A percentile compares a stretch with the other conserved stretches of the same genome.
phyloP scores from a whole-genome alignment of 805 yeast species.

The Candida ipomoeae region DNA sequence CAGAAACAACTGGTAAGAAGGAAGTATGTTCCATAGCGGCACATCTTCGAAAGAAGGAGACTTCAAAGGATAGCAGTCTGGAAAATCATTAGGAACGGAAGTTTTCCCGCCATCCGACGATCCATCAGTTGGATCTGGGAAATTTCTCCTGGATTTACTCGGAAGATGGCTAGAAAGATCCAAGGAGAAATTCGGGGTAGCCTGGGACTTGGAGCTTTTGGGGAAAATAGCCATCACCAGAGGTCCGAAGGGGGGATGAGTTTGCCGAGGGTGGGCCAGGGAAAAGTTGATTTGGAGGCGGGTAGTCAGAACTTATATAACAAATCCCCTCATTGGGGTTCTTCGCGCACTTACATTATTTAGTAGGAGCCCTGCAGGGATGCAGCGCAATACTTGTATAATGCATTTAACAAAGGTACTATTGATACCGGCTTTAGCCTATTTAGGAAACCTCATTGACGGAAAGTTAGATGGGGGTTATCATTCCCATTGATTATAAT shows the following conservation, averaged over 20 bases:
- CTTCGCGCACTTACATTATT: neutral
- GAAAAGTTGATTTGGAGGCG: neutral
- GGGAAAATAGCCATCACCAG: slow-evolving; percentile 11
- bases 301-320: neutral
- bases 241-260: neutral
- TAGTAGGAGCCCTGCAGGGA: neutral
- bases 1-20: slow-evolving; percentile 30
- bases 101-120: neutral
- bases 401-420: neutral
- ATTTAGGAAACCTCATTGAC: neutral
- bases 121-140: neutral
- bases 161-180: slow-evolving; percentile 5
- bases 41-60: slow-evolving; percentile 27
- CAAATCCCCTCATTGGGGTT: neutral
- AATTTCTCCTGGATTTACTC: neutral
- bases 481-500: too few relatives aligned
- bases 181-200: slow-evolving; percentile 6
- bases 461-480: neutral
- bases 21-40: slow-evolving; percentile 30
- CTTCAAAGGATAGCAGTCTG: slow-evolving; percentile 15
- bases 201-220: slow-evolving; percentile 7
- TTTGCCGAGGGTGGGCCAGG: neutral
- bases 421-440: neutral
- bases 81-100: neutral
- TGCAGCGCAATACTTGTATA: neutral